Evolutionary conservation across 2,329 filamentous ascomycete genomes (phyloP), one percentile per base, ranked within the genome.

Genomic region (Amphichorda felina): DNA sequence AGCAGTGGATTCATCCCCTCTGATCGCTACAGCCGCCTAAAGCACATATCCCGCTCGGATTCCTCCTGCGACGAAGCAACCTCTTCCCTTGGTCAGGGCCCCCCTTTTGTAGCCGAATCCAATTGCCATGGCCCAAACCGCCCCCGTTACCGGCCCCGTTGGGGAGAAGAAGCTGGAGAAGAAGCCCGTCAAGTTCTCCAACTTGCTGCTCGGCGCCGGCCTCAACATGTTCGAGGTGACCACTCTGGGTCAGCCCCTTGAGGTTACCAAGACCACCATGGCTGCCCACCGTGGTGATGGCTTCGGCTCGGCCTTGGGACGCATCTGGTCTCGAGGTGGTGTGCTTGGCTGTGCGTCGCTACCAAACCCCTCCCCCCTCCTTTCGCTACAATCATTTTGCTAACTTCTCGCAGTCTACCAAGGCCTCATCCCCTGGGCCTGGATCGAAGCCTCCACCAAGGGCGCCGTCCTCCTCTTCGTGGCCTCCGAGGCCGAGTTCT

Each of bases 131-230:
- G 75, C 75, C 61, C 64, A 71, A 55, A 64, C 67, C 53, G 59
- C 64, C 51, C 58, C 71, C 52, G 63, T 70, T 49, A 63, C 61
- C 63, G 66, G 58, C 61, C 66, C 59, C 56, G 48, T 60, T 44
- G 53, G 59, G 50, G 61, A 62, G 45, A 56, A 60, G 44, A 66
- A 60, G 62, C 68, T 93, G 59, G 88, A 95, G 81, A 96, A 96
- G 83, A 96, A 96, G 78, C 91, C 91, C 48, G 76, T 98, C 76
- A 96, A 95, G 78, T 96, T 96, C 75, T 94, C 87, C 71, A 98
- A 98, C 70, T 64, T 98, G 75, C 71, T 98, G 55, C 77, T 95
- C 53, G 88, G 88, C 56, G 84, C 85, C 57, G 85, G 87, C 50
- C 75, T 95, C 66, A 95, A 94, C 73, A 69, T 95, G 75, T 95